phyloP scores from a whole-genome alignment of 208 protist species.

The Leishmania amazonensis region DNA sequence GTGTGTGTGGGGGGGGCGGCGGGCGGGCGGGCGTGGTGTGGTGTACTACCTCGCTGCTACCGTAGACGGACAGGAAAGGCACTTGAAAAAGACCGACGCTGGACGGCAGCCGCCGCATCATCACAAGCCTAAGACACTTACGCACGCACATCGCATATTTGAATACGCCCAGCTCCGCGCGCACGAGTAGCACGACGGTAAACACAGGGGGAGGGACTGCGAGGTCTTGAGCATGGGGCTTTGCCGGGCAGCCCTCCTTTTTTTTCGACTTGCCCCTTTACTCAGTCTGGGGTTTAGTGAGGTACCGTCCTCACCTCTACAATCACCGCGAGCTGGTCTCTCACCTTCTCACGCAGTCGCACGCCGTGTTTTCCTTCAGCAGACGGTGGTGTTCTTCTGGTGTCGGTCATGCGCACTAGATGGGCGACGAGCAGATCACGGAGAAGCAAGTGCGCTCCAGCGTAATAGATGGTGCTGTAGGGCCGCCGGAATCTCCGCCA shows the following conservation, averaged over 20 bases:
- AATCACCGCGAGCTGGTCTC: neutral
- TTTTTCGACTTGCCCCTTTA: neutral
- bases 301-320: neutral
- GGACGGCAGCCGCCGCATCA: neutral
- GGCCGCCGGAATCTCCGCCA: neutral
- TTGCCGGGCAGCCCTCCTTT: neutral
- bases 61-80: neutral
- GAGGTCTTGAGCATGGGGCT: neutral
- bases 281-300: neutral
- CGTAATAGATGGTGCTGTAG: neutral
- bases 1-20: no score
- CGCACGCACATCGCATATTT: neutral
- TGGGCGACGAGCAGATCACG: neutral
- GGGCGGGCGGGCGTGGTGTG: no score
- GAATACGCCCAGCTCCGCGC: neutral
- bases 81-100: neutral
- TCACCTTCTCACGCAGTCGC: neutral
- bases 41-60: neutral
- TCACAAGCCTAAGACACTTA: neutral
- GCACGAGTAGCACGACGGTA: neutral
- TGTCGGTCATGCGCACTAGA: conserved; percentile 5
- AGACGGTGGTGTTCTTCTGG: neutral
- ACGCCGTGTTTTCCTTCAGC: neutral
- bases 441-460: neutral
- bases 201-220: neutral